Base-by-base conservation (phyloP, 2,329 filamentous ascomycete genomes). In the Diaporthe sp. region DNA sequence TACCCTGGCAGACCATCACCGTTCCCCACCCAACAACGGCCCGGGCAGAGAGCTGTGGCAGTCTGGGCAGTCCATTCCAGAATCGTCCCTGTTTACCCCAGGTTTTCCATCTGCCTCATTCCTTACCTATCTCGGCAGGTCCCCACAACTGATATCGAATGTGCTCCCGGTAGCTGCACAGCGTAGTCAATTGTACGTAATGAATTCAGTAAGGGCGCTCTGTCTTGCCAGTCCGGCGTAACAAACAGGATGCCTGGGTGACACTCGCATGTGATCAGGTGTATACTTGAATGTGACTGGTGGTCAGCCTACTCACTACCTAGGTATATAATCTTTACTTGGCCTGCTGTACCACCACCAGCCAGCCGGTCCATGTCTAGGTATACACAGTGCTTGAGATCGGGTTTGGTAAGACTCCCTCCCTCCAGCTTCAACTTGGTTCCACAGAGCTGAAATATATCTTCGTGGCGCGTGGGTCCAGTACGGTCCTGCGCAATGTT, bases 61-160 rank as follows among this genome's bases (percentile, higher is more conserved):
- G 35, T 10, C 10, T n/a, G n/a, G 42, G 40, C 60, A 40, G 45
- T 25, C 30, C 45, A 38, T 67, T 67, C 64, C 60, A 66, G 60
- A 66, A 66, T 4, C 17, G 42, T 64, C 40, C 40, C 17, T 64
- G 40, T 64, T 61, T 64, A 64, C 60, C 60, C 60, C 60, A 64
- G 60, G 38, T 47, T 64, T 64, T 30, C 60, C 40, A 45, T 64
- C 60, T 13, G n/a, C 28, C 28, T 47, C 40, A 35, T 47, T 50
- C 40, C 64, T 52, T 52, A 12, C 45, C 47, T 38, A 40, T 40
- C 64, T 40, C 30, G 64, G 33, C 33, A 54, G 64, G 64, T 40
- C 47, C 47, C 64, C 64, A 68, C 64, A 52, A 40, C 33, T 12
- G 22, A 38, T 10, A 8, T 54, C 47, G 33, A 52, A 52, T 28